Base-by-base conservation (phyloP, 139 green algal genomes). In the Haematococcus lacustris region DNA sequence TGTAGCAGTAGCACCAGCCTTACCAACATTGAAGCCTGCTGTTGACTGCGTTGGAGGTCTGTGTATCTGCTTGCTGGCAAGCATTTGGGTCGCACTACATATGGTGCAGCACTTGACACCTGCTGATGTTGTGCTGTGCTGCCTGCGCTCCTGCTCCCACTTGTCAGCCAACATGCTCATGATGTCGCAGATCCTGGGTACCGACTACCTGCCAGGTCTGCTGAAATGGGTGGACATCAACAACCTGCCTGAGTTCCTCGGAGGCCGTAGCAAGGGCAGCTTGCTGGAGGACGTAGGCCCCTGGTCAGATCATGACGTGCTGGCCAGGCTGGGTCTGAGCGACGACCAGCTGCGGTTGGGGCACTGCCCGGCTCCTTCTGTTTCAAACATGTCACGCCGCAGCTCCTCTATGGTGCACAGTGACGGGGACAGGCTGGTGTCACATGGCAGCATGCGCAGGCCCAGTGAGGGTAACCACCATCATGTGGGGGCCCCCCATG, bases 221-320 rank as follows among this genome's bases (percentile, higher is more conserved):
- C 76, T 87, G n/a, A 84, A 93, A 69, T 91, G 80, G 71, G 75
- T 96, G 25, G 88, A 93, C 4, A 30, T 66, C 0, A 90, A 96
- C 7, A 86, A 84, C 76, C 81, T 97, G 35, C 90, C 89, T 0
- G 86, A 88, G 5, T 95, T 89, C 73, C 79, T 96, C 30, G 92
- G 92, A 0, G 92, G 90, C 53, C 74, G 76, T 33, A 82, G 68
- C 30, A 59, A 78, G 25, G 66, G 57, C 13, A 25, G 39, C n/a
- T 81, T 97, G 51, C 70, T 94, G 62, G 91, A 94, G 39, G 91
- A 97, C 68, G 71, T 88, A 32, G 91, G 91, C 2, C 88, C 91
- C 32, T 97, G 91, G 91, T 83, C 88, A 38, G 83, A 96, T 69
- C 68, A 80, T 0, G 71, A 83, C n/a, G 65, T 89, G 62, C 4